Evolutionary conservation across 2,329 filamentous ascomycete species (phyloP).

Genomic region (Drechslera avenae): DNA sequence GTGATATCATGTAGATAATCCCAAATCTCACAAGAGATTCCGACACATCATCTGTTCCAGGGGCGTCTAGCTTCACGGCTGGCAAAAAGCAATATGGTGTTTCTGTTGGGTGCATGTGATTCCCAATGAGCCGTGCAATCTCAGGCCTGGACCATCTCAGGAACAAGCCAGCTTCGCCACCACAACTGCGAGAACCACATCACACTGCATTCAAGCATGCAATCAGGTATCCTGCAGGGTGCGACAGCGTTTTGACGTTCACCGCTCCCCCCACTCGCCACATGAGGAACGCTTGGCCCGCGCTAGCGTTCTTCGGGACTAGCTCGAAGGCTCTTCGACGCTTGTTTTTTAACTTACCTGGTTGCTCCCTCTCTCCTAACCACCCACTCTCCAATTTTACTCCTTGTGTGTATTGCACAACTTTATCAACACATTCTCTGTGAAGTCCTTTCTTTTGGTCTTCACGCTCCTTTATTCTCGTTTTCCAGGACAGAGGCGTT

Average conservation of each 20-base stretch:
- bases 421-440: constrained; percentile 37
- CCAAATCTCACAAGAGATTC: too few species aligned
- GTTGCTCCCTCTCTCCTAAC: constrained; percentile 28
- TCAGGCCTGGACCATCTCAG: background rate
- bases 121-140: background rate
- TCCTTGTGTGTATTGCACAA: constrained; percentile 41
- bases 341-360: constrained; percentile 27
- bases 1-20: too few species aligned
- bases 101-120: background rate
- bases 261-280: constrained; percentile 37
- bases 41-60: background rate
- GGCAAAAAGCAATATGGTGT: background rate
- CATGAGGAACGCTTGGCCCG: constrained; percentile 9
- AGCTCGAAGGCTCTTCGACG: constrained; percentile 30
- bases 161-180: constrained; percentile 7
- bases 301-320: constrained; percentile 10
- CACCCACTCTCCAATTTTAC: constrained; percentile 37
- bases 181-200: constrained; percentile 2
- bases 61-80: background rate
- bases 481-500: constrained; percentile 47
- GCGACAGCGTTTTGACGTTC: constrained; percentile 23
- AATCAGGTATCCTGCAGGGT: constrained; percentile 11
- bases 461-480: constrained; percentile 50
- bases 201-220: constrained; percentile 11
- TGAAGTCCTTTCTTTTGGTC: constrained; percentile 50